These are phyloP conservation scores for Dendrocalamus sinicus DNA, from an alignment of 176 grass and related monocot species.

Conservation along the genomic window DNA sequence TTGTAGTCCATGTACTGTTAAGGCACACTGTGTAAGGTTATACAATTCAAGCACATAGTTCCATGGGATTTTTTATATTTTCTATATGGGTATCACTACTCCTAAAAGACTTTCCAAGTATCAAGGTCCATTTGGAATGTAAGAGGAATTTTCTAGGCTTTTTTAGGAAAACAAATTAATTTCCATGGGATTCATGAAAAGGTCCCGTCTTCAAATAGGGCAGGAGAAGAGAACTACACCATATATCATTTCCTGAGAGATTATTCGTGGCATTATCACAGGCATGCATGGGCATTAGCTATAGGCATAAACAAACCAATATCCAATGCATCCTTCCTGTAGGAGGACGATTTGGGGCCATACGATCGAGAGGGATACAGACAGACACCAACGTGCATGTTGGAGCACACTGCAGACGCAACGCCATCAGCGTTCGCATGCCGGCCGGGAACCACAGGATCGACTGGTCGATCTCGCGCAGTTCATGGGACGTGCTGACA, in stretches of 20 bases:
- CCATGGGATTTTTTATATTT: not conserved
- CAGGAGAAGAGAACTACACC: not conserved
- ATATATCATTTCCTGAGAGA: not conserved
- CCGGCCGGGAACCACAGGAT: not conserved
- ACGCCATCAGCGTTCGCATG: not conserved
- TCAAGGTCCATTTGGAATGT: too few relatives aligned
- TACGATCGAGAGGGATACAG: not conserved
- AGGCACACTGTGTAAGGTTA: not conserved
- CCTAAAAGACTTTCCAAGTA: not conserved
- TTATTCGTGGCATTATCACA: not conserved
- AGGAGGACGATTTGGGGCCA: not conserved
- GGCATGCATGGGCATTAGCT: conserved; percentile 3
- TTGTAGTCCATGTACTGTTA: not conserved
- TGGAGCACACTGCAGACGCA: conserved; percentile 37
- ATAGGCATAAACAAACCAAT: not conserved
- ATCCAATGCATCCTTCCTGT: not conserved
- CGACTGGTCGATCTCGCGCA: not conserved
- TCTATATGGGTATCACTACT: too few relatives aligned
- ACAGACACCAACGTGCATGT: not conserved
- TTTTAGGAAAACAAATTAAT: too few relatives aligned
- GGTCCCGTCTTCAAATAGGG: too few relatives aligned
- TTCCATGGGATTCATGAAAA: too few relatives aligned
- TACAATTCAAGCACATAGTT: not conserved
- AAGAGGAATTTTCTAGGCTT: too few relatives aligned
- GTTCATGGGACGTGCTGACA: not conserved